Evolutionary conservation across 768 basidiomycete genomes (phyloP).

Genomic region (Mycena alexandri): DNA sequence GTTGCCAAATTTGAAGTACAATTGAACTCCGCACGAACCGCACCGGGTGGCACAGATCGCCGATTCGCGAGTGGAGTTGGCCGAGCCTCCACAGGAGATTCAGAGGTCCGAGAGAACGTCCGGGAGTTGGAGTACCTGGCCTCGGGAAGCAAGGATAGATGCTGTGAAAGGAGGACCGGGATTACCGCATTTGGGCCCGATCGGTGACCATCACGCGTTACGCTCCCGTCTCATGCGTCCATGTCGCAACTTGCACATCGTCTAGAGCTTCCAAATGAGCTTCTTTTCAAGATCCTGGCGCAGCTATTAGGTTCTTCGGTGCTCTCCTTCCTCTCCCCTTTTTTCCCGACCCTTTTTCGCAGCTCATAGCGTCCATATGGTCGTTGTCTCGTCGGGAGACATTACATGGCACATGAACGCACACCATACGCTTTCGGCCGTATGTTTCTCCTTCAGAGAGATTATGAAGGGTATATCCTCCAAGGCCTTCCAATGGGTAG

Average conservation of each 20-base stretch:
- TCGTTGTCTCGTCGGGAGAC: conserved; percentile 48
- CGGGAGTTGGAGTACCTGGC: too few relatives aligned
- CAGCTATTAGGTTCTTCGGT: conserved; percentile 38
- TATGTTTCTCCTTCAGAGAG: conserved; percentile 50
- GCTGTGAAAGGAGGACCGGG: neutral
- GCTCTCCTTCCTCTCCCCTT: neutral
- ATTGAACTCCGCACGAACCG: too few relatives aligned
- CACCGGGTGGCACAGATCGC: too few relatives aligned
- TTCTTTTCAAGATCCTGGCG: conserved; percentile 51
- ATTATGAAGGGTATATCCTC: conserved; percentile 49
- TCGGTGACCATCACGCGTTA: neutral
- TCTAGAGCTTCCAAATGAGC: conserved; percentile 51
- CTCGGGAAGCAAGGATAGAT: neutral
- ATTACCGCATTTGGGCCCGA: neutral
- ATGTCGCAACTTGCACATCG: conserved; percentile 13
- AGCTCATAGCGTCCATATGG: conserved; percentile 49
- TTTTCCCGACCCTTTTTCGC: neutral
- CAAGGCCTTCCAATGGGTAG: conserved; percentile 48
- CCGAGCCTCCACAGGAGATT: too few relatives aligned
- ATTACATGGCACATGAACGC: conserved; percentile 51
- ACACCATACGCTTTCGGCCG: conserved; percentile 48
- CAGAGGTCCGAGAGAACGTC: too few relatives aligned
- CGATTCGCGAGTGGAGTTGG: too few relatives aligned
- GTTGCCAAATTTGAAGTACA: too few relatives aligned
- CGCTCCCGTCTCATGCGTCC: conserved; percentile 7